Evolutionary conservation across 345 rosid genomes (phyloP), one percentile per base, ranked within the genome.

Genomic region (Pugionium cornutum): DNA sequence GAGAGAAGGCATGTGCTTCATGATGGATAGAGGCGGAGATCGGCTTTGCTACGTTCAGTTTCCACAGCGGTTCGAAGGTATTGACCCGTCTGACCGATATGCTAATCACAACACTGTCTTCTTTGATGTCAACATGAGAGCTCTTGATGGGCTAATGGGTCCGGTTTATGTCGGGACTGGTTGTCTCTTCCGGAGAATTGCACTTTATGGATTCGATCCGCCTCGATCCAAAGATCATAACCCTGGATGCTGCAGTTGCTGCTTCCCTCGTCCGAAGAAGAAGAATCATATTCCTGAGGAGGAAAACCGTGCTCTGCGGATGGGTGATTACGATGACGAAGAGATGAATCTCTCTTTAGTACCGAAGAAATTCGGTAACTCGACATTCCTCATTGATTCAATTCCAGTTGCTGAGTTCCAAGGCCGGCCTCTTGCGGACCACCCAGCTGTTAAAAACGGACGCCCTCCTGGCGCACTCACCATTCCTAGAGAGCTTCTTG

Each of bases 1-100:
- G 79, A 86, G 95, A 75, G 98, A 92, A 82, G 98, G 98, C 49
- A 92, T 92, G 96, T 92, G 98, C 75, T 92, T 92, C 80, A 92
- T 92, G 98, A 83, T 92, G 97, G 98, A 92, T 63, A 75, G 98
- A 74, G 98, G 98, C 30, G 98, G 98, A 9, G 98, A 92, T 28
- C 82, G 97, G 18, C 60, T 92, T 44, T 88, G 97, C 79, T 92
- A 92, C 58, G 89, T 92, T 36, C 98, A 92, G 85, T 92, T 92
- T 71, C 98, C 98, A 29, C 98, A 92, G 72, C 78, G 98, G 75
- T 92, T 92, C 56, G 98, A 92, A 82, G 98, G 97, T 69, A 90
- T 92, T 31, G 98, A 92, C 77, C 98, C 98, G 2, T 92, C 98
- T 1, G 98, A 92, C 81, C 80, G 98, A 46, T 92, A 92, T 66